Evolutionary conservation across 179 eudicot genomes (phyloP).

Genomic region (Gypsophila paniculata): DNA sequence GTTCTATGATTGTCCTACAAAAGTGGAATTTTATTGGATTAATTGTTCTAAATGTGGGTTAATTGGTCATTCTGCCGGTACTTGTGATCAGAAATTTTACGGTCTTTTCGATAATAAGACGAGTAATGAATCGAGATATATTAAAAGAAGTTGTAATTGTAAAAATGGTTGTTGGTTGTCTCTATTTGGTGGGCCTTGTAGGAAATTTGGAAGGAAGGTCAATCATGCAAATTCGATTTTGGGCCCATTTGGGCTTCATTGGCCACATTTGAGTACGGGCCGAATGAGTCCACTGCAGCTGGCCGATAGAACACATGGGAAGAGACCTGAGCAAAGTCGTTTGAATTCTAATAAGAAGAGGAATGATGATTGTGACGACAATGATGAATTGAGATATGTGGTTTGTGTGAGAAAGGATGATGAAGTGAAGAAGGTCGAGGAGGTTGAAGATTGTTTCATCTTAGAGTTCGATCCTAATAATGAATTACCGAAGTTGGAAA

Average conservation of each 20-base stretch:
- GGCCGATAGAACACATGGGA: too few species aligned
- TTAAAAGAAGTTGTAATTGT: neutral
- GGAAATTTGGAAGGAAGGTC: neutral
- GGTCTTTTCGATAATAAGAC: neutral
- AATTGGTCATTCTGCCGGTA: conserved; percentile 12
- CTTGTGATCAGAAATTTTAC: conserved; percentile 10
- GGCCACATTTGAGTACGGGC: neutral
- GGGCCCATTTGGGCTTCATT: neutral
- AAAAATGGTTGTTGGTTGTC: conserved; percentile 7
- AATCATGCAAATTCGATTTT: neutral
- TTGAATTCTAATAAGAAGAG: neutral
- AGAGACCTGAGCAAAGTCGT: neutral
- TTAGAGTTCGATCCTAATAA: conserved; percentile 21
- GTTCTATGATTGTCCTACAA: neutral
- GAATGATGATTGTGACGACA: too few species aligned
- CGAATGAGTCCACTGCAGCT: neutral
- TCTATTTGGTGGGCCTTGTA: conserved; percentile 8
- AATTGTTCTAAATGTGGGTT: conserved; percentile 16
- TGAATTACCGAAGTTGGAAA: conserved; percentile 12
- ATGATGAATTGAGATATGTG: neutral
- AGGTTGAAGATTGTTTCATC: conserved; percentile 26
- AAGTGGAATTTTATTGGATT: neutral
- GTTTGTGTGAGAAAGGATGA: conserved; percentile 14
- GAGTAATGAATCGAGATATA: neutral
- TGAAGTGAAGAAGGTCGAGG: conserved; percentile 22